A percentile compares a stretch with the other conserved stretches of the same genome.
Conservation (phyloP, 2,329 filamentous ascomycete species). For the Myriosclerotinia curreyana region DNA sequence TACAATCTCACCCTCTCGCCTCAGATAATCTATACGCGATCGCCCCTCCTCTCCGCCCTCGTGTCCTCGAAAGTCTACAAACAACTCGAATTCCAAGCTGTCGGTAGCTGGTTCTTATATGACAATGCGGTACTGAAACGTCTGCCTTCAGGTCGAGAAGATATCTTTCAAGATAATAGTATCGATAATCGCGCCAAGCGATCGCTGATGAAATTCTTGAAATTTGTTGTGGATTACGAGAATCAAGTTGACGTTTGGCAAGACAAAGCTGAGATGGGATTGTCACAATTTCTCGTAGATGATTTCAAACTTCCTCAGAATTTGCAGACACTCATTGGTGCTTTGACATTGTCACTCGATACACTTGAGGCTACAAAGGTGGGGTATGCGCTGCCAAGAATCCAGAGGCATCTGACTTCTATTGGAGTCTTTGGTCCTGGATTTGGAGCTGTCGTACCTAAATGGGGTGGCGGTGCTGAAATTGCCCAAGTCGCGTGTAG, state of each 20-base stretch:
- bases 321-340: constrained; percentile 62
- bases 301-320: constrained; percentile 66
- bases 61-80: constrained; percentile 87
- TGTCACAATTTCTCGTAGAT: constrained; percentile 57
- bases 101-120: constrained; percentile 88
- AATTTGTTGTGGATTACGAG: constrained; percentile 75
- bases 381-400: constrained; percentile 64
- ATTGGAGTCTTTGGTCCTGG: constrained; percentile 85
- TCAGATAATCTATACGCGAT: constrained; percentile 81
- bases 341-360: constrained; percentile 72
- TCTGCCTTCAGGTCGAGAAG: constrained; percentile 86
- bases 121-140: constrained; percentile 51
- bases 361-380: constrained; percentile 53
- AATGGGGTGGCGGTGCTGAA: constrained; percentile 89
- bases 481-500: constrained; percentile 89
- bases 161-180: constrained; percentile 75
- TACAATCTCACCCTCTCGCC: constrained; percentile 85
- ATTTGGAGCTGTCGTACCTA: constrained; percentile 85
- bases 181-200: constrained; percentile 82
- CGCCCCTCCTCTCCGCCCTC: constrained; percentile 70
- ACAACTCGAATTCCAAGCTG: constrained; percentile 89
- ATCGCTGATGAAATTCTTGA: constrained; percentile 87
- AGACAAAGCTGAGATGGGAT: constrained; percentile 50
- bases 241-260: constrained; percentile 59
- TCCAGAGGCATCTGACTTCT: constrained; percentile 77